These are phyloP conservation scores for Metarhizium anisopliae DNA, from an alignment of 2,329 filamentous ascomycete species.

Conservation along the genomic window DNA sequence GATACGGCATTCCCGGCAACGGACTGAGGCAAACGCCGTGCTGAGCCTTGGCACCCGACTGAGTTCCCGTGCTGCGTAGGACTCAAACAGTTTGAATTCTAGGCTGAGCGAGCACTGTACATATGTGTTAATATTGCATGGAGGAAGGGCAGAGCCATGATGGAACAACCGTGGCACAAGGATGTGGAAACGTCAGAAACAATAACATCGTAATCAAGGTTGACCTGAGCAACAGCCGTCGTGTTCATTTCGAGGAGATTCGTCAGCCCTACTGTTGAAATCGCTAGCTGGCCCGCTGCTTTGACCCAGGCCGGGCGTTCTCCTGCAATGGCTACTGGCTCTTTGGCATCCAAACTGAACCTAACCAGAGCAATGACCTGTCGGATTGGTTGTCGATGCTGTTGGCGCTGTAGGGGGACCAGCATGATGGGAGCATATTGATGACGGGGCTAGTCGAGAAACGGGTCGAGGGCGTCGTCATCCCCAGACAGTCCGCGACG, in stretches of 20 bases:
- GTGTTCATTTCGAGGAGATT: constrained; percentile 9
- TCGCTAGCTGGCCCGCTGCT: neutral
- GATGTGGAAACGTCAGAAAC: neutral
- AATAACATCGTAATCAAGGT: neutral
- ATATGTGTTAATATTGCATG: too few species aligned
- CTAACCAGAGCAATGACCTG: neutral
- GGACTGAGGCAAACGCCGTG: too few species aligned
- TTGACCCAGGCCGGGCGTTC: constrained; percentile 1
- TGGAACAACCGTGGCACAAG: neutral
- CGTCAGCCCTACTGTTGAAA: neutral
- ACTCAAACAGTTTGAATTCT: too few species aligned
- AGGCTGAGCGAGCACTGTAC: neutral
- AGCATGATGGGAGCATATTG: neutral
- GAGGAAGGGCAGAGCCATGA: too few species aligned
- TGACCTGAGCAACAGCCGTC: neutral
- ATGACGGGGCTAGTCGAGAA: constrained; percentile 2
- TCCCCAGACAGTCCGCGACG: constrained; percentile 3
- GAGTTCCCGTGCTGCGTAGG: neutral
- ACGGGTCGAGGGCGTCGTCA: constrained; percentile 7
- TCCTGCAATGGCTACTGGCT: constrained; percentile 5
- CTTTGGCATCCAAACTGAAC: neutral
- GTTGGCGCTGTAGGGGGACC: neutral
- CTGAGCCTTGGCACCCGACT: neutral
- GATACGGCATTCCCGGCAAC: too few species aligned
- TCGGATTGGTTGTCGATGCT: neutral